phyloP scores from a whole-genome alignment of 2,329 filamentous ascomycete species.

The Pestalotiopsis sp. region DNA sequence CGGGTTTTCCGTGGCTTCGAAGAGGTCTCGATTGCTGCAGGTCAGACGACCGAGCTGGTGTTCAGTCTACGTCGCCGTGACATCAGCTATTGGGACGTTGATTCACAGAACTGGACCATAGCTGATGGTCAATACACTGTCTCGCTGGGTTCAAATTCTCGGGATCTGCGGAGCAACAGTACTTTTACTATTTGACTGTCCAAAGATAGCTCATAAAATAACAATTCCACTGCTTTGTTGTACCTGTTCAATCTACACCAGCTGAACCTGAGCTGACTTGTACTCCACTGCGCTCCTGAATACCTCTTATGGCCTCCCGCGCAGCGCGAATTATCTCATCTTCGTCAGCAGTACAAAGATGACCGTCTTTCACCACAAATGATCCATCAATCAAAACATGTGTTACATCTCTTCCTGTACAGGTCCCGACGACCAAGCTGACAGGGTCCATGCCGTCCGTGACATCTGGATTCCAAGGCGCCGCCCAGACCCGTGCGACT shows the following conservation, averaged over 20 bases:
- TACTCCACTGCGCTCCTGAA: constrained; percentile 16
- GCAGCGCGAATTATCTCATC: constrained; percentile 12
- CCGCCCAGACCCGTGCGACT: constrained; percentile 13
- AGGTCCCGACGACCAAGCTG: constrained; percentile 15
- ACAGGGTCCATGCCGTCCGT: constrained; percentile 17
- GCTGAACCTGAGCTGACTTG: neutral
- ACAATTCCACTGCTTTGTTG: too few relatives aligned
- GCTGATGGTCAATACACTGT: constrained; percentile 34
- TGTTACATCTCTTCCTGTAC: constrained; percentile 17
- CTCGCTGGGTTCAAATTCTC: neutral
- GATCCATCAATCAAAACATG: constrained; percentile 17
- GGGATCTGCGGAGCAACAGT: neutral
- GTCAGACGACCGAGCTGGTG: constrained; percentile 46
- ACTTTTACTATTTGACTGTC: neutral
- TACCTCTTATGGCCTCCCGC: constrained; percentile 12
- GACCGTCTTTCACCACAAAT: constrained; percentile 14
- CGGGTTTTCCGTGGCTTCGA: constrained; percentile 64
- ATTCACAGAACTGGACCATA: constrained; percentile 61
- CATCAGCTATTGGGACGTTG: constrained; percentile 65
- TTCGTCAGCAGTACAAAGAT: constrained; percentile 12
- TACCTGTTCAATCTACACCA: neutral
- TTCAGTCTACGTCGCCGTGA: constrained; percentile 62
- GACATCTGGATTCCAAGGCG: constrained; percentile 14
- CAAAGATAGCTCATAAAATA: neutral
- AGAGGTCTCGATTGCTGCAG: constrained; percentile 55